A percentile compares a stretch with the other conserved stretches of the same genome.
phyloP scores from a whole-genome alignment of 2,329 filamentous ascomycete species.

The Cytospora leucostoma region DNA sequence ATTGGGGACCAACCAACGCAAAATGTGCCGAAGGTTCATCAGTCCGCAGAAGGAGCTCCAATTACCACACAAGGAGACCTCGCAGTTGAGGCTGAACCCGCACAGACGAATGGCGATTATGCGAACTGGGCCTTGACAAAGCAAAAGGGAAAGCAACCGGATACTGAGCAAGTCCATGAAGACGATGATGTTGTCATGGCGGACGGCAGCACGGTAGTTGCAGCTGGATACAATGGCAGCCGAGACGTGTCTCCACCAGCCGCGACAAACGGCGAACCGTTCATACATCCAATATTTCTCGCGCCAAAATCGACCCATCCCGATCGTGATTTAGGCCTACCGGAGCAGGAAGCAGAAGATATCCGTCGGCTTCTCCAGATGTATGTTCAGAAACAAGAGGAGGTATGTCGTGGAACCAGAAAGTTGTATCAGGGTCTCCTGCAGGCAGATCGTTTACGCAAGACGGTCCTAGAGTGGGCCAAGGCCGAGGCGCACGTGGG shows the following conservation, averaged over 20 bases:
- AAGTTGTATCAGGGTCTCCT: constrained; percentile 71
- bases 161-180: not conserved
- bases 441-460: constrained; percentile 70
- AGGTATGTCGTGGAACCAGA: constrained; percentile 71
- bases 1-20: not conserved
- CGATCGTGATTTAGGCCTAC: constrained; percentile 72
- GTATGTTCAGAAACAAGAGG: constrained; percentile 85
- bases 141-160: constrained; percentile 23
- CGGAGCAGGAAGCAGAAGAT: constrained; percentile 74
- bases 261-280: constrained; percentile 44
- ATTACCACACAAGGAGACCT: not conserved
- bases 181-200: constrained; percentile 22
- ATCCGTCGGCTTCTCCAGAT: constrained; percentile 71
- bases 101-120: constrained; percentile 15
- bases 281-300: constrained; percentile 74
- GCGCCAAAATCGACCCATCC: constrained; percentile 62
- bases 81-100: not conserved
- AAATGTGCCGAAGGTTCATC: not conserved
- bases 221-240: constrained; percentile 10
- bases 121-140: not conserved
- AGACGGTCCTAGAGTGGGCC: constrained; percentile 71
- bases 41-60: not conserved
- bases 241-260: constrained; percentile 23
- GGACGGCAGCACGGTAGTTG: constrained; percentile 7
- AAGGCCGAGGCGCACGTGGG: constrained; percentile 76